Evolutionary conservation across 1,284 basidiomycete species (phyloP), one percentile per base, ranked within the genome.

Genomic region (Athelia sp.): DNA sequence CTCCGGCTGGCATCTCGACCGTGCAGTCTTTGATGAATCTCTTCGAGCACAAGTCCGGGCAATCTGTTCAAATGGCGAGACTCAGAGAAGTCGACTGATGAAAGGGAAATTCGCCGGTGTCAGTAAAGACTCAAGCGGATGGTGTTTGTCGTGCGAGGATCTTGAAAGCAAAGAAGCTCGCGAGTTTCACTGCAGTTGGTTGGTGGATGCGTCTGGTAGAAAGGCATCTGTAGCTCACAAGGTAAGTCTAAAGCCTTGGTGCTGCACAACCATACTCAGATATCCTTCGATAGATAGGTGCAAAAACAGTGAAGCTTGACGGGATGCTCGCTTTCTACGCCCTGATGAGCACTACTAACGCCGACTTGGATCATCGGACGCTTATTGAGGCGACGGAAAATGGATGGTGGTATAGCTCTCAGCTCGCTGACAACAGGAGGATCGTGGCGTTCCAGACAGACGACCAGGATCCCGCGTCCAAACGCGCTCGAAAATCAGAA

Each of bases 401-500:
- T 3, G 67, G 68, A 21, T 70, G 68, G 67, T 68, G 62, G 61
- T 70, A 69, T 50, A 64, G 58, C 42, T 62, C 68, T 31, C 61
- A 56, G 36, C 57, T 69, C 17, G 55, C 63, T 2, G 42, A 57
- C 38, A 55, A 57, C 19, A 58, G 53, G 17, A 61, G 68, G 4
- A 48, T 69, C 10, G 64, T 70, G 23, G 60, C 54, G 19, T 70
- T 64, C 50, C 64, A 65, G 38, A 70, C 68, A 4, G 58, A 60
- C 26, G 59, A 58, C 26, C 45, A 34, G 43, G 56, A 67, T 49
- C 52, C 65, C 11, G 49, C 59, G 32, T 56, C 64, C 10, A 63
- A 60, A 44, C 18, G 51, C 13, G 63, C 61, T 19, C 62, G 66
- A n/a, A 62, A 56, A 22, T 43, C 32, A 10, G 55, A 58, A 15